A percentile compares a stretch with the other conserved stretches of the same genome.
These are phyloP conservation scores for Macrophomina phaseolina DNA, from an alignment of 2,329 filamentous ascomycete genomes.

Conservation along the genomic window DNA sequence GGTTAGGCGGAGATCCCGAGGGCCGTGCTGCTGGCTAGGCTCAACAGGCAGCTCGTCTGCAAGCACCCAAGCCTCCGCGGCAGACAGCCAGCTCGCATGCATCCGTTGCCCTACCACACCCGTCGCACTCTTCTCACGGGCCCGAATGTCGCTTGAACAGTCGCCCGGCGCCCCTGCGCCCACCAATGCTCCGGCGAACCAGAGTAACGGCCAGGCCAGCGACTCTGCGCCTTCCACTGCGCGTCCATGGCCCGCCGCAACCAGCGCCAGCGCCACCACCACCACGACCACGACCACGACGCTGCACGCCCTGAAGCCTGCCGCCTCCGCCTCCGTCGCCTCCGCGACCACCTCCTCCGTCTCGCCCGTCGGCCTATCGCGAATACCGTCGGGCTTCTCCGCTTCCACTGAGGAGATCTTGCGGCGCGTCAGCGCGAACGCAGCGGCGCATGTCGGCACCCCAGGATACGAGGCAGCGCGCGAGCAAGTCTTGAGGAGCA, in stretches of 20 bases:
- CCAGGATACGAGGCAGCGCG: constrained; percentile 54
- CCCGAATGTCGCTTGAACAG: constrained; percentile 23
- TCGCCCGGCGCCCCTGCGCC: constrained; percentile 19
- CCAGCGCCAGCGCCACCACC: not conserved
- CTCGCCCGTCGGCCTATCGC: constrained; percentile 2
- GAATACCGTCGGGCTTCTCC: constrained; percentile 35
- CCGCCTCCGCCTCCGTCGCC: not conserved
- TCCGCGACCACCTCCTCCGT: constrained; percentile 17
- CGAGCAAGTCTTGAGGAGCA: constrained; percentile 52
- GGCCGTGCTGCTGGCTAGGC: constrained; percentile 11
- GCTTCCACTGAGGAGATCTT: constrained; percentile 51
- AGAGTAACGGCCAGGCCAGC: constrained; percentile 13
- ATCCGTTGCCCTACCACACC: not conserved
- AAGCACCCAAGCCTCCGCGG: constrained; percentile 12
- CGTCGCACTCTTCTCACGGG: constrained; percentile 8
- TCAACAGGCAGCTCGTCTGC: constrained; percentile 22
- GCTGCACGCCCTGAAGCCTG: constrained; percentile 14
- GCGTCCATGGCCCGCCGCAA: constrained; percentile 17
- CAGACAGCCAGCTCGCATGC: constrained; percentile 20
- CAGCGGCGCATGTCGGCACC: constrained; percentile 39
- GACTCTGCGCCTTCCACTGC: constrained; percentile 17
- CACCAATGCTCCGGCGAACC: constrained; percentile 22
- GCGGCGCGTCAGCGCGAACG: constrained; percentile 44
- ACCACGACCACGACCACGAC: not conserved
- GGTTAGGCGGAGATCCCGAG: constrained; percentile 19